Evolutionary conservation across 2,329 filamentous ascomycete species (phyloP), one percentile per base, ranked within the genome.

Genomic region (Cadophora sp.): DNA sequence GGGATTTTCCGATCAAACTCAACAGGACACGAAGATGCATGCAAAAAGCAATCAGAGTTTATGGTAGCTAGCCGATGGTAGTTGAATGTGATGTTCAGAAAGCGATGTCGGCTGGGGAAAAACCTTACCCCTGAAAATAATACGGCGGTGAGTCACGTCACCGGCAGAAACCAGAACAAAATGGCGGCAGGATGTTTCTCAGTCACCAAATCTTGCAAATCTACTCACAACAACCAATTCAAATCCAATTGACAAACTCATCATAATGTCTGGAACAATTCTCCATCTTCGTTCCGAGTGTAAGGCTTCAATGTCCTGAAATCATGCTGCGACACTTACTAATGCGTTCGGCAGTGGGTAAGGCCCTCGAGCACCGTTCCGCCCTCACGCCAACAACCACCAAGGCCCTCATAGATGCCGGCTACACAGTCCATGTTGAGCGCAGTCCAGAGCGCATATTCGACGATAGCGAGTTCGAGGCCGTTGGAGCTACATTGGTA

Each of bases 391-490:
- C 72, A 31, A 74, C 73, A 24, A 86, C 83, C 50, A 81, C 86
- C 72, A 88, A 89, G 80, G 83, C 84, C 63, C 85, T 93, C 64
- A 81, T 92, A 64, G 85, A 91, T 71, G 89, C 89, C 50, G 91
- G 91, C 69, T 93, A 92, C 78, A 83, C 83, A 27, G 85, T 93
- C 73, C 86, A 86, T 61, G 87, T 92, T 61, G 91, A 93, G 83
- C 84, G 86, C 69, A 88, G 86, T 68, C 85, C 86, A n/a, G 85
- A 87, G 76, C 85, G 91, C 66, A 92, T 93, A 75, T 90, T 86
- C 72, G 82, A 86, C 37, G 86, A 89, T 73, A 79, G 77, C 51
- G 89, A 91, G 76, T 91, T 89, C 73, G 83, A 86, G 79, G 81
- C 84, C 68, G 84, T 85, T 37, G 91, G 91, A 60, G 89, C 89